Base-by-base conservation (phyloP, 805 yeast genomes). In the Pichia deserticola region DNA sequence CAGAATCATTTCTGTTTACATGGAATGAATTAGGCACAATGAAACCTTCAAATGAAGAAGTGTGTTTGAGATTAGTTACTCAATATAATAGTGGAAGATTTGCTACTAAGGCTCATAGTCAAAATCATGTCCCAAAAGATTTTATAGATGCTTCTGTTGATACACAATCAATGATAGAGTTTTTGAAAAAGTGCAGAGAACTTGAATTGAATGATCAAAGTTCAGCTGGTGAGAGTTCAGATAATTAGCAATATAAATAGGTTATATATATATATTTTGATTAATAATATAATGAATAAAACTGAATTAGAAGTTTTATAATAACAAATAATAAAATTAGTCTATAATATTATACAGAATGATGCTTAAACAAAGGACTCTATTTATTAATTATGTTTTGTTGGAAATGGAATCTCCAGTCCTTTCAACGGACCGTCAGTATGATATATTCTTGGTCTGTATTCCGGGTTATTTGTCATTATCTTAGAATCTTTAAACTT, bases 91-190 rank as follows among this genome's bases (percentile, higher is more conserved):
- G 86, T 7, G 86, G 89, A 0, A 71, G 92, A 33, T 89, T 89
- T 70, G 84, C 88, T 0, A 68, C 81, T 0, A 87, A 85, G 55
- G 95, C 88, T 45, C 92, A 88, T 61, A 79, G 95, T 2, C 96
- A 92, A 58, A 88, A 83, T 63, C 90, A 87, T 60, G 96, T 93
- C 3, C 99, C 99, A 0, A 74, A 77, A 47, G 99, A 93, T 60
- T 80, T 93, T 25, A 85, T 93, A 5, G 93, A 89, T 62, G 96
- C 97, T 2, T 74, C 86, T 35, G 59, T 80, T 57, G 82, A 85
- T 56, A 76, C 90, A 0, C 72, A 75, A 25, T 77, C 84, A 0
- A 83, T 89, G 76, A 81, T 78, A 11, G 89, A 84, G 45, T 67
- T 86, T 54, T 80, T 86, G 0, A 72, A 72, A 51, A 73, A 79